Base-by-base conservation (phyloP, 176 grass and related monocot species). In the Musa itinerans region DNA sequence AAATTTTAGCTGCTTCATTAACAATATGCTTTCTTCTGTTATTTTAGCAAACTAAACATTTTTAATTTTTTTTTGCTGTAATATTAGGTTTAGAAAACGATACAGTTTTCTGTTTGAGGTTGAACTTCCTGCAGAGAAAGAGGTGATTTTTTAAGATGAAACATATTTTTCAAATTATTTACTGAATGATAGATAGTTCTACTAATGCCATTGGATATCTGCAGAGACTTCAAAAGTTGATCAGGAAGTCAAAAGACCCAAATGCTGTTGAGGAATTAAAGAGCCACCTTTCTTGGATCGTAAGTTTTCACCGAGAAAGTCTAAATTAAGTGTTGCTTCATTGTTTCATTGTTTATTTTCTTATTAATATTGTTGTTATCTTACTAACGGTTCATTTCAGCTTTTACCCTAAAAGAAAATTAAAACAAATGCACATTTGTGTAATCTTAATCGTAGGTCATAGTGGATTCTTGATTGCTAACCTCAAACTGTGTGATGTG, bases 41-140 rank as follows among this genome's bases (percentile, higher is more conserved):
- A 72, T n/a, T 57, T 69, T 78, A 19, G 7, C 34, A 19, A 29
- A 50, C 78, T 17, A 29, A 50, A 56, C 19, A 15, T 65, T 49
- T 22, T 49, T 64, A 19, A 1, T 25, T 27, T 71, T 52, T 59
- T 55, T 79, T 80, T 83, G 61, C 15, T 81, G 72, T 24, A 11
- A 29, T 65, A 57, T 54, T 75, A 93, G 94, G 34, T 98, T 98
- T 70, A 91, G 86, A 80, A 98, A 93, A 87, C 87, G 88, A 89
- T 98, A 91, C 34, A 81, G 83, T 87, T 98, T 98, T 71, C 75
- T 93, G 54, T 93, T 87, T 80, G 90, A 98, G 15, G 72, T 85
- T 21, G 80, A 93, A 70, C 80, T 93, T 54, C 94, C 90, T 82
- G 27, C 78, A 26, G 94, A 98, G 77, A 91, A 92, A 82, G 74